Percentiles rank a stretch among this genome's conserved stretches.
These are phyloP conservation scores for Moricandia arvensis DNA, from an alignment of 345 rosid species.

Conservation along the genomic window DNA sequence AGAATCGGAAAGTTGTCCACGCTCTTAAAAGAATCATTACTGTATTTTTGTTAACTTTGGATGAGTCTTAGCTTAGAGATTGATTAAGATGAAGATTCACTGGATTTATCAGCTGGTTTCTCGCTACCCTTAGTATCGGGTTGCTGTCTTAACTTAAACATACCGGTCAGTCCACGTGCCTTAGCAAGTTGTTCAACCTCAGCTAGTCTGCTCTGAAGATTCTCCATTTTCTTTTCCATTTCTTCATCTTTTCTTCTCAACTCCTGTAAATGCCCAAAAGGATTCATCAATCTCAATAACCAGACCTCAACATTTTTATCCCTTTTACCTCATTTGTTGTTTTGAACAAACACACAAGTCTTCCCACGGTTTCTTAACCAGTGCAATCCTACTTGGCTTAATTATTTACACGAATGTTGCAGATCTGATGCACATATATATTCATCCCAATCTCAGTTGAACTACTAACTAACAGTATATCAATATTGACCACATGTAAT, in stretches of 20 bases:
- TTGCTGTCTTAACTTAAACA: conserved; percentile 50
- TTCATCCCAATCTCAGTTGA: not conserved
- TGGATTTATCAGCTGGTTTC: conserved; percentile 35
- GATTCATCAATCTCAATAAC: conserved; percentile 4
- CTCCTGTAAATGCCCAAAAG: conserved; percentile 43
- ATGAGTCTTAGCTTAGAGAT: not conserved
- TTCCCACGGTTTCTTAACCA: not conserved
- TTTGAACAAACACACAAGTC: not conserved
- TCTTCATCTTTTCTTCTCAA: conserved; percentile 62
- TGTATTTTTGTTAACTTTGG: conserved; percentile 14
- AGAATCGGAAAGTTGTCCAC: conserved; percentile 24
- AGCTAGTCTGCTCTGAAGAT: conserved; percentile 39
- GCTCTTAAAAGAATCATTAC: conserved; percentile 17
- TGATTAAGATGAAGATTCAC: conserved; percentile 23
- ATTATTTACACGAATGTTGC: not conserved
- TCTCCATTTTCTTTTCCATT: conserved; percentile 50
- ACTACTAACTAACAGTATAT: not conserved
- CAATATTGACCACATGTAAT: not conserved
- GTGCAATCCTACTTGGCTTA: not conserved
- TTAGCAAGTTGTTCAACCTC: conserved; percentile 79
- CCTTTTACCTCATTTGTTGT: not conserved
- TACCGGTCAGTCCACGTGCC: conserved; percentile 59
- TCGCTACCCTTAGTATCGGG: conserved; percentile 17
- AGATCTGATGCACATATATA: not conserved
- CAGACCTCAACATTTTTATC: conserved; percentile 4